Base-by-base conservation (phyloP, 306 rosid genomes). In the Lotus japonicus region DNA sequence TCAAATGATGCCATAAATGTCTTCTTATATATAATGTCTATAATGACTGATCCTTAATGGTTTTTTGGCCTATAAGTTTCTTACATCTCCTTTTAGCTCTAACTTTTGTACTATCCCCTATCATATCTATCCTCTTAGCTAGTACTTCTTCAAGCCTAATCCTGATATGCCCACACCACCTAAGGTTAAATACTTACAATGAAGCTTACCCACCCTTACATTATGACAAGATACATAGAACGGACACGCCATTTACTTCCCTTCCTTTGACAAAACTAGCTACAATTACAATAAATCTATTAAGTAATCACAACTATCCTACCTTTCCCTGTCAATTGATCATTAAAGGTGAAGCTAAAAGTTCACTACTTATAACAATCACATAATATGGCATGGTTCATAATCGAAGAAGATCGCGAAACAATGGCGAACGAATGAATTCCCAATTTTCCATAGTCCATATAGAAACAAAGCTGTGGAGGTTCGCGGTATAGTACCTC, bases 401-500 rank as follows among this genome's bases (percentile, higher is more conserved):
- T 17, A 17, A 49, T 35, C 17, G 58, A 73, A 2, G 23, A 5
- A 10, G n/a, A 16, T 61, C 5, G 9, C n/a, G 54, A 77, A 62
- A 52, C 69, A 42, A 50, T 42, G 10, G 17, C 18, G 6, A 60
- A 64, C 1, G 7, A 31, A 16, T 46, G 31, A 46, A 28, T 6
- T 35, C 19, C 65, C 36, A 66, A 48, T 14, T 28, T 46, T 53
- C 12, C 18, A 17, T 16, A 45, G 2, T 61, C 19, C 75, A 44
- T 28, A 62, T 23, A 53, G 64, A 50, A 61, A 26, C 0, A 64
- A 66, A 43, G 41, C 9, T 11, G 65, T 12, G 7, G 48, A 53
- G 10, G n/a, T 0, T 35, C 41, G 36, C 5, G n/a, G 1, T n/a
- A n/a, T n/a, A n/a, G n/a, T 76, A 90, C 99, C 99, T 72, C 95